Evolutionary conservation across 2,329 filamentous ascomycete genomes (phyloP), one percentile per base, ranked within the genome.

Genomic region (Colletotrichum spinosum): DNA sequence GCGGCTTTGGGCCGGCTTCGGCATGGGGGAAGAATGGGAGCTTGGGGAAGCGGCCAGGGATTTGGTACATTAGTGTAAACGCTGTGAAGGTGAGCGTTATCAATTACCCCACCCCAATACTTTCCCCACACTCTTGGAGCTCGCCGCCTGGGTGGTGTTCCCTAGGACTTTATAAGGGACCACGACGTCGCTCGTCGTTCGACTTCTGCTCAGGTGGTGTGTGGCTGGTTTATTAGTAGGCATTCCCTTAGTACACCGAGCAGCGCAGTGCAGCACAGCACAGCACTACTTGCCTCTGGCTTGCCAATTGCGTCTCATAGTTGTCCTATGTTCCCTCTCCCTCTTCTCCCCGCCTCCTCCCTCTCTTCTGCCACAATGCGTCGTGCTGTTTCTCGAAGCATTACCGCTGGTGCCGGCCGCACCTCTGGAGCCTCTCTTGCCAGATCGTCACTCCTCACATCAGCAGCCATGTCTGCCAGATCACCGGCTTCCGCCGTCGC

Each of bases 371-470:
- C 48, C 72, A 77, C 68, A 63, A 85, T 85, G 83, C 82, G 81
- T 76, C 82, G 81, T 70, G 72, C 81, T 69, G 70, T 84, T 69
- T 75, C 80, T 56, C 76, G 79, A 67, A 77, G 80, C 72, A 64
- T 74, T 57, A 74, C 77, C 58, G 72, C 73, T 68, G 74, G 74
- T 62, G 73, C 75, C 69, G 72, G 76, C 68, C 74, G 76, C 70
- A 73, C 74, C n/a, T 70, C 72, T 60, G 70, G 71, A 69, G 69
- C 69, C 55, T 65, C 72, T 53, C 69, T 66, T 59, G 70, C 68
- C 57, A 72, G 69, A 68, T 70, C 68, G 44, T 67, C 72, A 52
- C 67, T 70, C n/a, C 68, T 71, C 38, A 69, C 73, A 44, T 70
- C 67, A 38, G 59, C 67, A 60, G 15, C 67, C 64, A 65, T 67